phyloP scores from a whole-genome alignment of 202 grass and related monocot species.

The Digitaria exilis region DNA sequence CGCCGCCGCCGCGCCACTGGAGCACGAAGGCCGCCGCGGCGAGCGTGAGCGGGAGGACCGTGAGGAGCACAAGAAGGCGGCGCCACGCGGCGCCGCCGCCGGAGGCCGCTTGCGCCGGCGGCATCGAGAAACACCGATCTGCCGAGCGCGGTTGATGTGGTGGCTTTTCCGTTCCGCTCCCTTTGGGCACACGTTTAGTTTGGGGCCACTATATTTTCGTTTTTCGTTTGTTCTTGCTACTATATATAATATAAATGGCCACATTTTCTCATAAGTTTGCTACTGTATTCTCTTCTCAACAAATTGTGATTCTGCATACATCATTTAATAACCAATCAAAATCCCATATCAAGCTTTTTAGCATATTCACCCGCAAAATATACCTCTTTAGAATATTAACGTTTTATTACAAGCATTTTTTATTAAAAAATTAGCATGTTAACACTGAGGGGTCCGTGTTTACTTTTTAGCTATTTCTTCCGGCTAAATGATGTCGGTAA shows the following conservation, averaged over 20 bases:
- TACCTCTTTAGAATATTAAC: too few species aligned
- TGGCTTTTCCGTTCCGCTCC: background rate
- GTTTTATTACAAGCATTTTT: too few species aligned
- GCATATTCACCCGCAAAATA: too few species aligned
- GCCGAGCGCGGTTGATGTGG: background rate
- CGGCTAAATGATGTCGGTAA: too few species aligned
- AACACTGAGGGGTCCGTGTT: too few species aligned
- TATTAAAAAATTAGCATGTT: too few species aligned
- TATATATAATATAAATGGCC: background rate
- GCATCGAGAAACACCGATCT: conserved; percentile 40
- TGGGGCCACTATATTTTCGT: background rate
- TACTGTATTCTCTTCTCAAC: background rate
- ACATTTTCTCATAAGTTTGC: background rate
- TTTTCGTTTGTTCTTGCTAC: background rate
- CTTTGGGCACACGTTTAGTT: background rate
- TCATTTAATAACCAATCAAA: background rate
- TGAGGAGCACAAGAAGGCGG: conserved; percentile 65
- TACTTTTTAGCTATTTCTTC: too few species aligned
- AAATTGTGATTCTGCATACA: background rate
- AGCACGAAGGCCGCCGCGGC: conserved; percentile 71
- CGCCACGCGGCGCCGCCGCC: conserved; percentile 44
- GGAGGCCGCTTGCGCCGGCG: conserved; percentile 31
- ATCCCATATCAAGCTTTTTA: background rate
- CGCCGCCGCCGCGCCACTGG: conserved; percentile 79
- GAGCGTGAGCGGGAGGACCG: conserved; percentile 65